These are phyloP conservation scores for Gastrolobium bilobum DNA, from an alignment of 306 rosid species.

Conservation along the genomic window DNA sequence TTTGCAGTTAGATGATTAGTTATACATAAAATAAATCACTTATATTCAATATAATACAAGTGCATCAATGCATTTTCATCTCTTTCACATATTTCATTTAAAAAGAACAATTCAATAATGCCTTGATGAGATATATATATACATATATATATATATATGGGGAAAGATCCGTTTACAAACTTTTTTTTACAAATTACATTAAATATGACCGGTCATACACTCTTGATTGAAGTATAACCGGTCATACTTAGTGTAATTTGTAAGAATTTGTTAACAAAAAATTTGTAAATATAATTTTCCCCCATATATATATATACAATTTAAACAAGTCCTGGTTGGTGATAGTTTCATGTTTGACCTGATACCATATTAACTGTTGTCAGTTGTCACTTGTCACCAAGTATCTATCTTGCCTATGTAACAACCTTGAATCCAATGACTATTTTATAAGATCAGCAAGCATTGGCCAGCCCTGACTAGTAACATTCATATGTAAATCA, in stretches of 20 bases:
- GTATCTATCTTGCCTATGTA: not conserved
- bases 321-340: too few species aligned
- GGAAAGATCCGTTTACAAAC: too few species aligned
- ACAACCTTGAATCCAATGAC: not conserved
- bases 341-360: not conserved
- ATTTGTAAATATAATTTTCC: too few species aligned
- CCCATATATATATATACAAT: too few species aligned
- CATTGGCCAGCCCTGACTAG: not conserved
- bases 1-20: conserved; percentile 55
- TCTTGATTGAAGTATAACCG: too few species aligned
- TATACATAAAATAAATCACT: conserved; percentile 7
- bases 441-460: not conserved
- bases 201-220: too few species aligned
- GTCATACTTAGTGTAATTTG: too few species aligned
- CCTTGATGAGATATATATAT: not conserved
- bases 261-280: too few species aligned
- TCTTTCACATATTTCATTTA: not conserved
- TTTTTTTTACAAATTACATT: too few species aligned
- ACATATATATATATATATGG: too few species aligned
- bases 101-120: not conserved
- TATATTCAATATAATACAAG: not conserved
- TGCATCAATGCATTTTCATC: not conserved
- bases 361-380: not conserved
- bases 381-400: not conserved
- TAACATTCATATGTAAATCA: not conserved